These are phyloP conservation scores for Penicillium freii DNA, from an alignment of 2,329 filamentous ascomycete species.

Conservation along the genomic window DNA sequence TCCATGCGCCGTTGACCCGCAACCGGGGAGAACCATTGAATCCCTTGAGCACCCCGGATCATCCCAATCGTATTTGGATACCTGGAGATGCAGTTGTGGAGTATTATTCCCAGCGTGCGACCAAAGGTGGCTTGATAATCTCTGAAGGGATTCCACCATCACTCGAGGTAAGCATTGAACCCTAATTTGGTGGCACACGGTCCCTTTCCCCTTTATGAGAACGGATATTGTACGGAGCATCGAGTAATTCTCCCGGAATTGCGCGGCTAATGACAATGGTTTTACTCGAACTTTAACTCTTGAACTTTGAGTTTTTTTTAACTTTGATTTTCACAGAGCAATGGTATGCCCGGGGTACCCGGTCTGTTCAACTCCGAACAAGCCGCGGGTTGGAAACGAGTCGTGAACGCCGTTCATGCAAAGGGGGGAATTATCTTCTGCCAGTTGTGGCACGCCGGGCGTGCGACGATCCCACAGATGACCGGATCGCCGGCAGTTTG, in stretches of 20 bases:
- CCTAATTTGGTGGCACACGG: not conserved
- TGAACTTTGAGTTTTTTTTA: not conserved
- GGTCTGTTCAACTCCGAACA: slow-evolving; percentile 42
- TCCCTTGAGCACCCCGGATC: slow-evolving; percentile 45
- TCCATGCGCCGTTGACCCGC: slow-evolving; percentile 54
- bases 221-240: not conserved
- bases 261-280: not conserved
- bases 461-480: slow-evolving; percentile 45
- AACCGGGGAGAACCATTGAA: slow-evolving; percentile 51
- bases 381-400: slow-evolving; percentile 51
- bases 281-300: not conserved
- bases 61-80: slow-evolving; percentile 51
- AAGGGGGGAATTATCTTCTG: slow-evolving; percentile 51
- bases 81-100: slow-evolving; percentile 44
- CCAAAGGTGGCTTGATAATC: slow-evolving; percentile 39
- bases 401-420: slow-evolving; percentile 52
- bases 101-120: slow-evolving; percentile 43
- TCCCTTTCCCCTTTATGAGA: not conserved
- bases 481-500: slow-evolving; percentile 40
- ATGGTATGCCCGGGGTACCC: slow-evolving; percentile 40
- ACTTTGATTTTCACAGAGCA: slow-evolving; percentile 28
- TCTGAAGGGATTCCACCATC: slow-evolving; percentile 40
- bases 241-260: not conserved
- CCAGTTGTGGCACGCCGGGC: slow-evolving; percentile 48
- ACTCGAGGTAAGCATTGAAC: slow-evolving; percentile 33